Evolutionary conservation across 352 stramenopile species (phyloP).

Genomic region (Globisporangium nagaii): DNA sequence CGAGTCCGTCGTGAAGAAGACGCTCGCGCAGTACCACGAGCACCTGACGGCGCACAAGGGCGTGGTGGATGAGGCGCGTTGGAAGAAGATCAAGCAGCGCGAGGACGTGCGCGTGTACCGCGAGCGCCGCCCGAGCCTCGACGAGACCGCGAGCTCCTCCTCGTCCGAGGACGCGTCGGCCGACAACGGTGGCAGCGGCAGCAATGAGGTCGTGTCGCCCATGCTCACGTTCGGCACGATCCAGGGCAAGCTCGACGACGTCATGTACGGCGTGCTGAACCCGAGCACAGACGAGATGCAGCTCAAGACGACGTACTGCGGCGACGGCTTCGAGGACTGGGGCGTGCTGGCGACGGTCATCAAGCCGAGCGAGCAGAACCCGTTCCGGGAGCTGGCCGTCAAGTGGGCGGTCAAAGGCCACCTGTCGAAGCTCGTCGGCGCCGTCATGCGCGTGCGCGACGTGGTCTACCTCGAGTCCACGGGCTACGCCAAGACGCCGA

Average conservation of each 20-base stretch:
- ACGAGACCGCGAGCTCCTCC: not conserved
- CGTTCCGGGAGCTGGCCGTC: slow-evolving; percentile 47
- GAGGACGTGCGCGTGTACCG: slow-evolving; percentile 12
- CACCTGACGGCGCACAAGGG: slow-evolving; percentile 27
- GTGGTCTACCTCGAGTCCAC: slow-evolving; percentile 52
- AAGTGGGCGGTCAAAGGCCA: slow-evolving; percentile 50
- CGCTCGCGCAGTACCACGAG: slow-evolving; percentile 35
- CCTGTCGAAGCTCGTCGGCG: slow-evolving; percentile 14
- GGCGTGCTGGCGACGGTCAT: slow-evolving; percentile 33
- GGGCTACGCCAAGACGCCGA: slow-evolving; percentile 29
- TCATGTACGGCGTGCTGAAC: slow-evolving; percentile 54
- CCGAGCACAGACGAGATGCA: slow-evolving; percentile 40
- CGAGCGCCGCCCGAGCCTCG: not conserved
- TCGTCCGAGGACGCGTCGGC: not conserved
- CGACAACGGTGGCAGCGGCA: not conserved
- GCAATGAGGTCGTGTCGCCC: not conserved
- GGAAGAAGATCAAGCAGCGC: slow-evolving; percentile 48
- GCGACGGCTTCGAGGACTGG: slow-evolving; percentile 44
- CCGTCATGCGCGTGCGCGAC: slow-evolving; percentile 40
- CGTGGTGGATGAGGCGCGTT: slow-evolving; percentile 32
- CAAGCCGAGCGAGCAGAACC: slow-evolving; percentile 24
- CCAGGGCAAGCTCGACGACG: slow-evolving; percentile 38
- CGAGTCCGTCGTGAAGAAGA: slow-evolving; percentile 32
- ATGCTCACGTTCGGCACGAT: slow-evolving; percentile 26
- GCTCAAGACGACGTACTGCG: slow-evolving; percentile 47